Percentiles rank a stretch among this genome's conserved stretches.
Evolutionary conservation across 2,329 filamentous ascomycete genomes (phyloP).

Genomic region (Dactylellina sp.): DNA sequence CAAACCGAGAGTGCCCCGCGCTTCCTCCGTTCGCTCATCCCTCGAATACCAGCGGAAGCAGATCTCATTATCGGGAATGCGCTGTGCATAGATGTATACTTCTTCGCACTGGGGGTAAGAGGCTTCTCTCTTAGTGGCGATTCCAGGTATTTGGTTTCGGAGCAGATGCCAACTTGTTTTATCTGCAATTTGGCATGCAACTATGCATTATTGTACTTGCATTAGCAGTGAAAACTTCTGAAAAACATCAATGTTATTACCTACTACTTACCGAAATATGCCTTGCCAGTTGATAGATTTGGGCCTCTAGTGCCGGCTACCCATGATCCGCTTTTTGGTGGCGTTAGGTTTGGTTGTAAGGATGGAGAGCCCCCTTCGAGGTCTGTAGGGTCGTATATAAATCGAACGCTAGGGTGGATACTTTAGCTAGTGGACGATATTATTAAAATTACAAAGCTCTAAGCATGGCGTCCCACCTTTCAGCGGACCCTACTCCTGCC

Average conservation of each 20-base stretch:
- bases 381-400: constrained; percentile 33
- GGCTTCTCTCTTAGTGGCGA: neutral
- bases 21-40: constrained; percentile 12
- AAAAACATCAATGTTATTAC: no score
- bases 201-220: constrained; percentile 4
- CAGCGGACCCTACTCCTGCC: constrained; percentile 15
- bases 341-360: constrained; percentile 37
- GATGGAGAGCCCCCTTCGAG: constrained; percentile 16
- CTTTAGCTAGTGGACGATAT: neutral
- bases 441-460: neutral
- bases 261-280: constrained; percentile 47
- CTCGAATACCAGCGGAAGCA: constrained; percentile 45
- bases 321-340: constrained; percentile 23
- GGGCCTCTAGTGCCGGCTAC: constrained; percentile 16
- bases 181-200: constrained; percentile 19
- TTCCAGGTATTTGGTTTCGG: constrained; percentile 8
- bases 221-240: no score
- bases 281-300: neutral
- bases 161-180: constrained; percentile 24
- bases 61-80: constrained; percentile 28
- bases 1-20: constrained; percentile 13
- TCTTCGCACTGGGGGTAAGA: constrained; percentile 23
- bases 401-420: constrained; percentile 18
- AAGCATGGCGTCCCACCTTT: constrained; percentile 40
- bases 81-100: constrained; percentile 29